Conservation (phyloP, 441 rosid genomes). For the Pelargonium fulgidum region DNA sequence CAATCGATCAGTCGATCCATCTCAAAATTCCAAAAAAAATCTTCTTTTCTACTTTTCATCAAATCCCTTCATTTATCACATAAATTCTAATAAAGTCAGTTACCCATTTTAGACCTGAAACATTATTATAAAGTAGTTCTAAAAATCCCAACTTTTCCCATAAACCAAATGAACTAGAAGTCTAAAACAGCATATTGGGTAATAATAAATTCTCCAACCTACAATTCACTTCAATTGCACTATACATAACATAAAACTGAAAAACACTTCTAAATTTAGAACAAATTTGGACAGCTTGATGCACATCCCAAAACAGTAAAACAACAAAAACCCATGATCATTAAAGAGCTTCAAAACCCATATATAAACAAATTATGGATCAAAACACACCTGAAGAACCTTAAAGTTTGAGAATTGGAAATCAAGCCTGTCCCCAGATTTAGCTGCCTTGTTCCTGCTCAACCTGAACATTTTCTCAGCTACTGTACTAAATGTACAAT, state of each 20-base stretch:
- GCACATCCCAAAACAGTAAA: not conserved
- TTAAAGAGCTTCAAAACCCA: not conserved
- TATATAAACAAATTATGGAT: not conserved
- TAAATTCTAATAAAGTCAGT: not conserved
- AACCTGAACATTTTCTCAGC: conserved; percentile 36
- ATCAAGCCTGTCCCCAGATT: conserved; percentile 41
- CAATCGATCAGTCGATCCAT: not conserved
- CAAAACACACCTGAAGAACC: conserved; percentile 39
- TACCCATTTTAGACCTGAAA: not conserved
- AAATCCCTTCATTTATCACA: not conserved
- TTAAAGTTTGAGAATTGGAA: conserved; percentile 48
- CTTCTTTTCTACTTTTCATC: not conserved
- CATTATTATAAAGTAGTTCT: not conserved
- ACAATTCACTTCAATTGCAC: conserved; percentile 3
- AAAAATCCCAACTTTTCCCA: not conserved
- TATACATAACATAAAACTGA: not conserved
- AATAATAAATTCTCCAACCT: not conserved
- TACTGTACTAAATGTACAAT: not conserved
- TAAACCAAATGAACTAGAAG: not conserved
- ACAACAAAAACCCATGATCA: not conserved
- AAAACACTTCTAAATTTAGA: not conserved
- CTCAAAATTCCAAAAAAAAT: not conserved
- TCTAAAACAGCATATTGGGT: not conserved
- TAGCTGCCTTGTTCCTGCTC: conserved; percentile 30
- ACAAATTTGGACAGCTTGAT: not conserved